Base-by-base conservation (phyloP, 1,139 yeast species). In the Blastobotrys raffinosifermentans region DNA sequence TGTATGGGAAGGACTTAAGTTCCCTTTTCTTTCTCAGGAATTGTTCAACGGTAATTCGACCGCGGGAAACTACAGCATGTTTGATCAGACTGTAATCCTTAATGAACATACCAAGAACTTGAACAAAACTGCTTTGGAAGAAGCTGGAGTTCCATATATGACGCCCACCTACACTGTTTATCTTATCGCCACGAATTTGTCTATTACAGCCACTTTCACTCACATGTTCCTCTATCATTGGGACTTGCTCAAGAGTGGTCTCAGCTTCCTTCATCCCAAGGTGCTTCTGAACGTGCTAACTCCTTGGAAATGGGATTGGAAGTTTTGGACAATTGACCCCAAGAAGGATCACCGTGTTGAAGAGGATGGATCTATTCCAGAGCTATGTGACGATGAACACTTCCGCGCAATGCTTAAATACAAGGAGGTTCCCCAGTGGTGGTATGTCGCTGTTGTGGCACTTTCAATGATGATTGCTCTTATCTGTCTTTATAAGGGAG, bases 391-490 rank as follows among this genome's bases (percentile, higher is more conserved):
- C 25, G 82, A 77, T 48, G 75, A 80, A 1, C 79, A 75, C 44
- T 67, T 73, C 36, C 64, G 64, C 38, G 72, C 74, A 69, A 74
- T 74, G 77, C 49, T 64, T 23, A 60, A 60, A 19, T 74, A 74
- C 54, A 67, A 65, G 32, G 83, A 77, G 48, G 81, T 75, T 22
- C 82, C 82, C 15, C 78, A 73, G 41, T 70, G 72, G 71, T 72
- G 73, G 66, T 77, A 70, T 47, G 46, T 70, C 22, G 35, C 59
- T 8, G 66, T 75, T 13, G 56, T 77, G 43, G 43, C 66, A 5
- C 47, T 65, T 13, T 65, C 76, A 13, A 54, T 73, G n/a, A 63
- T 63, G 5, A 59, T 75, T 40, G 73, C 76, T 3, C 61, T 75
- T 29, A 57, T 69, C 3, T 65, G 70, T 43, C 64, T 72, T 35